Percentiles rank a stretch among this genome's conserved stretches.
Conservation (phyloP, 75 land plant genomes). For the Gnetum montanum region DNA sequence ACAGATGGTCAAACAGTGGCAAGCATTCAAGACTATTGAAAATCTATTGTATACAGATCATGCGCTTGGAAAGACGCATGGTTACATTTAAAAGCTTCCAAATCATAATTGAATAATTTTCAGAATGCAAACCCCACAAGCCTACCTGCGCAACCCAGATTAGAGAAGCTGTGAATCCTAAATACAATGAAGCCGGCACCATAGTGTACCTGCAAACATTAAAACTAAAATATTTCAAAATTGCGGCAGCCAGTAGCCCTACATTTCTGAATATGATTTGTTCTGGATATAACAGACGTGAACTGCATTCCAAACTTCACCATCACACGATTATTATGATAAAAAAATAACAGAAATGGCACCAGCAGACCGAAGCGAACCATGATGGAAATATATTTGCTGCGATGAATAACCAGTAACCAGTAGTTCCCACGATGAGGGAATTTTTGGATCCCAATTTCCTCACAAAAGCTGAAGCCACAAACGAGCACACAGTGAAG, state of each 20-base stretch:
- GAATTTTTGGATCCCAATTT: slow-evolving; percentile 63
- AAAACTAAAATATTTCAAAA: slow-evolving; percentile 1
- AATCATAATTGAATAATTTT: background rate
- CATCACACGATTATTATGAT: background rate
- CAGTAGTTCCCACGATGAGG: slow-evolving; percentile 63
- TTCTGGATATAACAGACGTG: background rate
- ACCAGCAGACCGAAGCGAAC: slow-evolving; percentile 14
- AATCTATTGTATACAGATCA: too few relatives aligned
- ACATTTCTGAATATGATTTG: background rate
- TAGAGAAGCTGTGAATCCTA: slow-evolving; percentile 82
- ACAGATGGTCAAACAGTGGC: too few relatives aligned
- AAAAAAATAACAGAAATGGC: background rate
- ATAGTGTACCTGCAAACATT: slow-evolving; percentile 76
- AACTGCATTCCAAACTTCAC: background rate
- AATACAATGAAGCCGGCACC: slow-evolving; percentile 79
- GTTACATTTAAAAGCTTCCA: too few relatives aligned
- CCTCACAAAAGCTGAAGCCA: slow-evolving; percentile 58
- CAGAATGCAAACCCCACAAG: background rate
- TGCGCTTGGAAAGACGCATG: too few relatives aligned
- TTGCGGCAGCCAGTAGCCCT: background rate
- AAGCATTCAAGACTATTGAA: too few relatives aligned
- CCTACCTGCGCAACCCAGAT: slow-evolving; percentile 90
- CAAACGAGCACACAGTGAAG: slow-evolving; percentile 61
- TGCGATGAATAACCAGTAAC: slow-evolving; percentile 75
- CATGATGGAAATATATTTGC: slow-evolving; percentile 64